Evolutionary conservation across 2,329 filamentous ascomycete species (phyloP), one percentile per base, ranked within the genome.

Genomic region (Ilyonectria robusta): DNA sequence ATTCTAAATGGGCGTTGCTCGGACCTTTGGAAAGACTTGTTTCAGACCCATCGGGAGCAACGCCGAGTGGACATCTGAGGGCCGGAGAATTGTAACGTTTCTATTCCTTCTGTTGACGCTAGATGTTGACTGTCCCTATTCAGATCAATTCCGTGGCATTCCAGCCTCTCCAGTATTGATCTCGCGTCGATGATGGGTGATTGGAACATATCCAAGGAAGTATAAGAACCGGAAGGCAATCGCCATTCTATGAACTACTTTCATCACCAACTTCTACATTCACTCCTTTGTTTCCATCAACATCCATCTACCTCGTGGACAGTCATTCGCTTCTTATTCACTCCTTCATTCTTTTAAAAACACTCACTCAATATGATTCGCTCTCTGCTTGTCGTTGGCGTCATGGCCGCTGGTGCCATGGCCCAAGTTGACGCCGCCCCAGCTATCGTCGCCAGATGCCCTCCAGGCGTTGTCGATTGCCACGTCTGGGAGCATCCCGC

Each of bases 391-490:
- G n/a, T 61, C 31, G 33, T 50, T 23, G 48, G 48, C 29, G 31
- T 55, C n/a, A 37, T 61, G 59, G 59, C 50, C 15, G 50, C 15
- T 21, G 37, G 48, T 33, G 40, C 40, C 59, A 37, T 61, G 59
- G 59, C 59, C 15, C 47, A 40, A 19, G 26, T 23, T 33, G 44
- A 50, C 15, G 37, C 37, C 15, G 37, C 37, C 37, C 37, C 37
- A 21, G 33, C 33, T 21, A 26, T 40, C 37, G 5, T 40, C 13
- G 37, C 37, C 15, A 10, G 37, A 40, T 40, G 40, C 23, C 9
- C 23, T 13, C 40, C 40, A 10, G 31, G 21, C 15, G 42, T 4
- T 15, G 15, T 50, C 19, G 23, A 71, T 60, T 72, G 70, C 50
- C 70, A 26, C 26, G 5, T 9, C 31, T 33, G 31, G 31, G 31